Conservation (phyloP, 192 early-diverging fungal species). For the Endogone sp. region DNA sequence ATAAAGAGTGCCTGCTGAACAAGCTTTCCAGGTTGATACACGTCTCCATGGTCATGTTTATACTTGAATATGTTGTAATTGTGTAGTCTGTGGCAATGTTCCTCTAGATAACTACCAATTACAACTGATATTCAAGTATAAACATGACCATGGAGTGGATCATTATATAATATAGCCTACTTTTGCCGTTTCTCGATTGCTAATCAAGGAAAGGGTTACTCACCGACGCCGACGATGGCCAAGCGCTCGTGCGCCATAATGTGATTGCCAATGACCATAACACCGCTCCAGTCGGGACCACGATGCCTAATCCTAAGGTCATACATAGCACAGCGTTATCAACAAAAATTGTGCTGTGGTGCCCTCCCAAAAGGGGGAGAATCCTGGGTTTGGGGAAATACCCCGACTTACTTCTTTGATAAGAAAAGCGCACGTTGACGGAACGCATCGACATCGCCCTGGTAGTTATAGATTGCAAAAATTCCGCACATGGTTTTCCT, state of each 20-base stretch:
- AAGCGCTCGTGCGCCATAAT: conserved; percentile 97
- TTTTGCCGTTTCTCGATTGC: not conserved
- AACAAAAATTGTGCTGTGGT: not conserved
- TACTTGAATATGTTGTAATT: no score
- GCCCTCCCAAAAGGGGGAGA: not conserved
- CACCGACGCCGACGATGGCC: conserved; percentile 97
- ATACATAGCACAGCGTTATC: not conserved
- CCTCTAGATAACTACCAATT: no score
- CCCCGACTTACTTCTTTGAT: conserved; percentile 71
- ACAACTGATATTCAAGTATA: no score
- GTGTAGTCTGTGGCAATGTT: no score
- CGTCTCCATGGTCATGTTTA: no score
- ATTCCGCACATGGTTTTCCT: conserved; percentile 87
- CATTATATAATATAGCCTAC: no score
- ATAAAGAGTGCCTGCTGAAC: no score
- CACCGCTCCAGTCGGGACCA: conserved; percentile 98
- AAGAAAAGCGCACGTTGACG: conserved; percentile 81
- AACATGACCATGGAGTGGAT: no score
- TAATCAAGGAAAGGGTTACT: conserved; percentile 22
- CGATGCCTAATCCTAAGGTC: conserved; percentile 84
- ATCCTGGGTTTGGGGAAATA: not conserved
- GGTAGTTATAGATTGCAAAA: conserved; percentile 91
- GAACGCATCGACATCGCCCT: conserved; percentile 69
- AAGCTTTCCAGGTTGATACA: no score
- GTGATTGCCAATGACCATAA: conserved; percentile 74